Evolutionary conservation across 1,284 basidiomycete genomes (phyloP), one percentile per base, ranked within the genome.

Genomic region (Cystobasidium pallidum): DNA sequence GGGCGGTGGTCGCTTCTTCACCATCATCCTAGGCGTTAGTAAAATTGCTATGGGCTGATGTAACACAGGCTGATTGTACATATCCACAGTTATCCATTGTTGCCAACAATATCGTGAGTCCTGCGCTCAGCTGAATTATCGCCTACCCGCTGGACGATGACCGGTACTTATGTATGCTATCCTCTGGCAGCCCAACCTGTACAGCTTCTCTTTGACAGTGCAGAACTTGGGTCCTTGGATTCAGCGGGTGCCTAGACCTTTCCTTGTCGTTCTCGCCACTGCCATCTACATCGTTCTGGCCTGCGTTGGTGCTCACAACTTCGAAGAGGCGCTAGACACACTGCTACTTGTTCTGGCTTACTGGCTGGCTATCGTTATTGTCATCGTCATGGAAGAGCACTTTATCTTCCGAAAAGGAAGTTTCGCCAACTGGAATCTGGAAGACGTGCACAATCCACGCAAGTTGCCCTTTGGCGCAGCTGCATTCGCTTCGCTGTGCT

Each of bases 331-430:
- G 10, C 79, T 83, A 34, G 76, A 80, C 74, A 79, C 77, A 73
- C 81, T 88, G 54, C 82, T 86, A 26, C 45, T 77, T 63, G 76
- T 80, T 34, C 75, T 81, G 51, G 78, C 77, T 21, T 81, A 81
- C 78, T 81, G 81, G 81, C 77, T 81, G 11, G 78, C 79, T 28
- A 80, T 82, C 71, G 82, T 80, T 77, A 75, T 75, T 24, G 75
- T 75, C 21, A 79, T 82, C 71, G 75, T 82, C 28, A 52, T 80
- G 17, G 78, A 81, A 65, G 81, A 82, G 74, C 81, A 82, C 76
- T 78, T 79, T 73, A 80, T 82, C 74, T 82, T 82, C 81, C 76
- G 81, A 28, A 72, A 75, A n/a, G 78, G 77, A 26, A 72, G 76
- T 19, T 82, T 75, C 59, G 71, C 41, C n/a, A 79, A 77, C 41